Evolutionary conservation across 2,329 filamentous ascomycete genomes (phyloP).

Genomic region (Ophiocordyceps camponoti-leonardi): DNA sequence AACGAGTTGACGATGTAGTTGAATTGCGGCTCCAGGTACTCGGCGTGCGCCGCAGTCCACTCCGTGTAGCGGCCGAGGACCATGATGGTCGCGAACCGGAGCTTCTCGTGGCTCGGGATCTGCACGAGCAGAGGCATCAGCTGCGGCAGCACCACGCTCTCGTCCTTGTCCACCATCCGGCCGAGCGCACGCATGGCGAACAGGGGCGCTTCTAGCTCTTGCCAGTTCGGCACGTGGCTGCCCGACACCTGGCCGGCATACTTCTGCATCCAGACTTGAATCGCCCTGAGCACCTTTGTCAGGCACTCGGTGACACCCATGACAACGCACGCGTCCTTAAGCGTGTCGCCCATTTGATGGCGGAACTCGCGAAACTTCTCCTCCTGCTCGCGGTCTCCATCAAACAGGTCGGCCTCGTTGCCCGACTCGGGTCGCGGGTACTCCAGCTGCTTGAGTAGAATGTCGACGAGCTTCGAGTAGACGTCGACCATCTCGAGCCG

Average conservation of each 20-base stretch:
- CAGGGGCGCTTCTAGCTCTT: conserved; percentile 83
- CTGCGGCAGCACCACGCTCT: conserved; percentile 72
- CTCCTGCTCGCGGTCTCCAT: conserved; percentile 87
- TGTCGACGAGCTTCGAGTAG: conserved; percentile 78
- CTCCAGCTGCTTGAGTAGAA: conserved; percentile 79
- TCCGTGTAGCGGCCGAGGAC: conserved; percentile 91
- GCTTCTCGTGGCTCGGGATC: conserved; percentile 89
- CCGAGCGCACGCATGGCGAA: conserved; percentile 95
- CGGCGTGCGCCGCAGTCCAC: conserved; percentile 88
- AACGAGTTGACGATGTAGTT: conserved; percentile 93
- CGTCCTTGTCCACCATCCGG: conserved; percentile 82
- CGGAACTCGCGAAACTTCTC: conserved; percentile 95
- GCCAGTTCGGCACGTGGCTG: conserved; percentile 78
- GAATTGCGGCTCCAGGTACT: conserved; percentile 82
- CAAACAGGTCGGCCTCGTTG: conserved; percentile 72
- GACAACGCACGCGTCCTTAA: conserved; percentile 94
- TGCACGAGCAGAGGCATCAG: conserved; percentile 88
- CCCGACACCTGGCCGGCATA: conserved; percentile 61
- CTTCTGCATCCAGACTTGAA: conserved; percentile 74
- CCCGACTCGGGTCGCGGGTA: conserved; percentile 63
- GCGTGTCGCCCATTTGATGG: conserved; percentile 91
- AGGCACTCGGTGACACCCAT: conserved; percentile 87
- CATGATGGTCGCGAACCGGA: conserved; percentile 98
- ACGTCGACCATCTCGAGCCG: conserved; percentile 62
- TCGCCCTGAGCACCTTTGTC: conserved; percentile 69